phyloP scores from a whole-genome alignment of 139 green algal species.

The Penium margaritaceum region DNA sequence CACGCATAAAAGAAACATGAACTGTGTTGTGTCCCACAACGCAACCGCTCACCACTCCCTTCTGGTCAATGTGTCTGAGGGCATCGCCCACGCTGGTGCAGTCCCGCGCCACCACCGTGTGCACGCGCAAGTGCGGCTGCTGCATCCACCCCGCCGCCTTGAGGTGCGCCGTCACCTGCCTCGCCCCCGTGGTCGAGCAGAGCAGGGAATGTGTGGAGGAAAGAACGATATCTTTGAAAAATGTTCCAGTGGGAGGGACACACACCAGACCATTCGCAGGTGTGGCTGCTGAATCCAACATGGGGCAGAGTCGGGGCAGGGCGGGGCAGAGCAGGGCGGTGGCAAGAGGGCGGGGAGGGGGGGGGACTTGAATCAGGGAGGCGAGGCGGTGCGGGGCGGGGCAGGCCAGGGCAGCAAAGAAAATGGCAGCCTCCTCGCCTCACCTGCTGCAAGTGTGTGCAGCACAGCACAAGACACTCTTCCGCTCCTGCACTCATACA shows the following conservation, averaged over 20 bases:
- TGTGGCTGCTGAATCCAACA: background rate
- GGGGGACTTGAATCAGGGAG: background rate
- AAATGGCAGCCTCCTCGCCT: no score
- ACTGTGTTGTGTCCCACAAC: no score
- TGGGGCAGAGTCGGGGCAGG: background rate
- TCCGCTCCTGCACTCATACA: no score
- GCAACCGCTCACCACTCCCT: slow-evolving; percentile 53
- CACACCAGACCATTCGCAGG: background rate
- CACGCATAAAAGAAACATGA: no score
- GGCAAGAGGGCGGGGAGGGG: background rate
- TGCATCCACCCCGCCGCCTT: slow-evolving; percentile 8
- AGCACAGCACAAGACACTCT: no score
- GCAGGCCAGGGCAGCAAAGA: no score
- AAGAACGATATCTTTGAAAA: no score
- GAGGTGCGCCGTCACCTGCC: slow-evolving; percentile 18
- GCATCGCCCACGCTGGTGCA: slow-evolving; percentile 82
- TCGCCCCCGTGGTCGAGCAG: no score
- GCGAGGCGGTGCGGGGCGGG: no score
- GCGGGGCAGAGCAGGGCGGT: background rate
- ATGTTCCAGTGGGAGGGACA: background rate
- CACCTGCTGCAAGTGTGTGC: no score
- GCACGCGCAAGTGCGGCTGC: slow-evolving; percentile 47
- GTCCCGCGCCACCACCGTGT: slow-evolving; percentile 60
- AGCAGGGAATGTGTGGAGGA: no score
- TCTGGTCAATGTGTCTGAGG: slow-evolving; percentile 77